These are phyloP conservation scores for Phytophthora pisi DNA, from an alignment of 352 stramenopile species.

Conservation along the genomic window DNA sequence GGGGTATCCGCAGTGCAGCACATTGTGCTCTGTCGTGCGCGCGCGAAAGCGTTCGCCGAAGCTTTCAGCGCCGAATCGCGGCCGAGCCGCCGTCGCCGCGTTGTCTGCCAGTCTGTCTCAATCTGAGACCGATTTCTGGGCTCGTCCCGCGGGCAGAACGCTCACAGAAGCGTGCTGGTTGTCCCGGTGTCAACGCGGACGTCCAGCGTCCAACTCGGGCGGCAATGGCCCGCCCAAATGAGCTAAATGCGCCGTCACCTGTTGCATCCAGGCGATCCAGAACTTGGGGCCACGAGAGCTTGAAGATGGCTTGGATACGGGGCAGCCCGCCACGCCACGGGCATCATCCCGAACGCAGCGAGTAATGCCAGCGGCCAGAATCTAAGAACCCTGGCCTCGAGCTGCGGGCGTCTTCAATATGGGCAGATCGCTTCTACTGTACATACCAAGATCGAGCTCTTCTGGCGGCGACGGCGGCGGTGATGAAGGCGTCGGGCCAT, in stretches of 20 bases:
- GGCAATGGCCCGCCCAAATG: neutral
- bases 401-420: neutral
- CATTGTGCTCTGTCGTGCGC: slow-evolving; percentile 9
- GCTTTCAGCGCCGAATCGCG: slow-evolving; percentile 7
- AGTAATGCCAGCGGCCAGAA: neutral
- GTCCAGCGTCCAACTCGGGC: neutral
- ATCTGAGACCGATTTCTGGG: slow-evolving; percentile 11
- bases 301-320: neutral
- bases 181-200: neutral
- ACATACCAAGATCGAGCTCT: neutral
- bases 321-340: neutral
- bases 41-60: slow-evolving; percentile 23
- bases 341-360: neutral
- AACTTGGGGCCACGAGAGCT: neutral
- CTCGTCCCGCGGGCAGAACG: slow-evolving; percentile 17
- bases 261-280: neutral
- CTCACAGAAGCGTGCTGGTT: slow-evolving; percentile 28
- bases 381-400: slow-evolving; percentile 1
- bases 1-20: slow-evolving; percentile 6
- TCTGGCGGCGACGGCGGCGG: neutral
- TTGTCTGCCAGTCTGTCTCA: slow-evolving; percentile 33
- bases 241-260: neutral
- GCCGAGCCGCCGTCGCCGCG: slow-evolving; percentile 1
- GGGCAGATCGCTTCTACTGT: neutral
- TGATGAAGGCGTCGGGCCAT: neutral